Conservation (phyloP, 768 basidiomycete genomes). For the Lentinula sp. region DNA sequence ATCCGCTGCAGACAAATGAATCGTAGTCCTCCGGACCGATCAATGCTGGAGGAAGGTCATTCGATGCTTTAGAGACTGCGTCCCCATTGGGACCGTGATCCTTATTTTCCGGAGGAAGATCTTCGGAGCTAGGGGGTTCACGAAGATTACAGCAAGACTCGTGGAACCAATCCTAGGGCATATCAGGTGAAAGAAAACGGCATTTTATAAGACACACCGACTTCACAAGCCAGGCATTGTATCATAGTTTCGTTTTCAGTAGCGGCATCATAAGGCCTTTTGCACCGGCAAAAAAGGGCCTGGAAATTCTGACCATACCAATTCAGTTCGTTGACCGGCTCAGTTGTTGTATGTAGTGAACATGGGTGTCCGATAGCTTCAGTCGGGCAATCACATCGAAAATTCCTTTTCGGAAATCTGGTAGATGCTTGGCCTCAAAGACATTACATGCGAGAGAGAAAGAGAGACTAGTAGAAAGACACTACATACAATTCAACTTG, state of each 20-base stretch:
- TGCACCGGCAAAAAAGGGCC: constrained; percentile 70
- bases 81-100: constrained; percentile 21
- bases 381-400: constrained; percentile 85
- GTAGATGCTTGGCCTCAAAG: not conserved
- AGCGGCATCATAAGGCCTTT: constrained; percentile 61
- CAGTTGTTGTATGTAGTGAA: constrained; percentile 47
- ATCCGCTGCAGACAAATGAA: constrained; percentile 63
- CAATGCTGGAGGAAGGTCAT: constrained; percentile 61
- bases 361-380: constrained; percentile 52
- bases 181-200: constrained; percentile 1
- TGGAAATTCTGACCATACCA: constrained; percentile 71
- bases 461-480: not conserved
- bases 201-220: constrained; percentile 26
- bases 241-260: constrained; percentile 83
- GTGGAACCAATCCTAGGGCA: constrained; percentile 78
- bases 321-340: constrained; percentile 56
- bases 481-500: constrained; percentile 65
- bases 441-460: not conserved
- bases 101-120: constrained; percentile 24
- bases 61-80: constrained; percentile 52
- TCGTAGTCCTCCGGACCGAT: constrained; percentile 69
- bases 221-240: constrained; percentile 83
- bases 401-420: constrained; percentile 75
- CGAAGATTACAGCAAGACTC: constrained; percentile 84
- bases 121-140: constrained; percentile 50